Evolutionary conservation across 768 basidiomycete genomes (phyloP).

Genomic region (Trametes meyenii): DNA sequence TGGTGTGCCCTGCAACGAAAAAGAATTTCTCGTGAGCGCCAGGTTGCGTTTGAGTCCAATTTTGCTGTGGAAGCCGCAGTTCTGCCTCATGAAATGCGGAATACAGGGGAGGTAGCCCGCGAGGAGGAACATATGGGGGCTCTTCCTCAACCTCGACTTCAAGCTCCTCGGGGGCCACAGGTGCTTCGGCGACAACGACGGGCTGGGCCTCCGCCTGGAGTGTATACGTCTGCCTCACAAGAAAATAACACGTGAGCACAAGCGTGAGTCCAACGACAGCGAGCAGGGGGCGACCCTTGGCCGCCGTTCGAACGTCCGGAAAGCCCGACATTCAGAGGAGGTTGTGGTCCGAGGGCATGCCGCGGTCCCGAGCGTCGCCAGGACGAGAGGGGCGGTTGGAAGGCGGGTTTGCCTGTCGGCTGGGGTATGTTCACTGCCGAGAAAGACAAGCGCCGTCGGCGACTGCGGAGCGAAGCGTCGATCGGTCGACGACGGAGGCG

Average conservation of each 20-base stretch:
- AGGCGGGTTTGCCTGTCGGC: neutral
- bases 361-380: neutral
- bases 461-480: too few relatives aligned
- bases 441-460: too few relatives aligned
- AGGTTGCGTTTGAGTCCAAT: conserved; percentile 3
- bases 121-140: neutral
- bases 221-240: neutral
- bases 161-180: neutral
- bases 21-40: conserved; percentile 1
- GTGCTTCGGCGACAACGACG: neutral
- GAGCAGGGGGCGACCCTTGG: neutral
- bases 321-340: conserved; percentile 7
- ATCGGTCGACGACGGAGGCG: too few relatives aligned
- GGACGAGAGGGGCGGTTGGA: neutral
- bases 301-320: neutral
- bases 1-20: conserved; percentile 13
- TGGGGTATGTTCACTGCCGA: neutral
- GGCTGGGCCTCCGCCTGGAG: neutral
- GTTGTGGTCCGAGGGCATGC: neutral
- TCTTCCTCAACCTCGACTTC: neutral
- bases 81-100: neutral
- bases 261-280: neutral
- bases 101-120: conserved; percentile 3
- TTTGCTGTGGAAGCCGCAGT: conserved; percentile 5
- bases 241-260: neutral